Base-by-base conservation (phyloP, 805 yeast species). In the Kazachstania martiniae region DNA sequence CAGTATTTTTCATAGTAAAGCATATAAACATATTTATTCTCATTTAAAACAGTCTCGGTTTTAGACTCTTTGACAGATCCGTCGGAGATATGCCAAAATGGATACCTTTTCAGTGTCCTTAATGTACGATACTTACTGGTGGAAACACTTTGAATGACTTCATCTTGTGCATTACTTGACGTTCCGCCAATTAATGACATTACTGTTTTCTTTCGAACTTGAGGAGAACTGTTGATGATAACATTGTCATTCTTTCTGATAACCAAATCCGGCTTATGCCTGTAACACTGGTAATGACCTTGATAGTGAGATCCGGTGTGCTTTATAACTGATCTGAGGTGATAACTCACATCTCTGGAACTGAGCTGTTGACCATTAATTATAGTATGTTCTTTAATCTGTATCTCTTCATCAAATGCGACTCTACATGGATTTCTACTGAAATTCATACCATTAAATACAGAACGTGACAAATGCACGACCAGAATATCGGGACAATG, bases 231-330 rank as follows among this genome's bases (percentile, higher is more conserved):
- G 31, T 52, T 49, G 8, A 59, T 44, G 18, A 59, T 47, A 3
- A 34, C 34, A 19, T 51, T 49, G 26, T 52, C 59, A 35, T 55
- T 57, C 10, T 19, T 19, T 8, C 21, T 10, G 21, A 10, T 19
- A 15, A 53, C 46, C 35, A 66, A 68, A 3, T 68, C 52, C 2
- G 91, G 89, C 50, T 86, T 87, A 29, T 74, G 74, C 40, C 81
- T 76, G 51, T 74, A 84, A 46, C 95, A 83, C 47, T 87, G 94
- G 51, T 86, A 87, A 50, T 87, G 97, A 1, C 97, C 97, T 27
- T 74, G 71, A 14, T 76, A 68, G 55, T 87, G 96, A 1, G 89
- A 75, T 0, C 98, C 98, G 28, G 77, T 73, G 52, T 91, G 97
- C 42, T 86, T 70, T 13, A 91, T 74, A 39, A 84, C 61, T 0